Percentiles rank a stretch among this genome's conserved stretches.
phyloP scores from a whole-genome alignment of 2,329 filamentous ascomycete genomes.

The Neopestalotiopsis sp. region DNA sequence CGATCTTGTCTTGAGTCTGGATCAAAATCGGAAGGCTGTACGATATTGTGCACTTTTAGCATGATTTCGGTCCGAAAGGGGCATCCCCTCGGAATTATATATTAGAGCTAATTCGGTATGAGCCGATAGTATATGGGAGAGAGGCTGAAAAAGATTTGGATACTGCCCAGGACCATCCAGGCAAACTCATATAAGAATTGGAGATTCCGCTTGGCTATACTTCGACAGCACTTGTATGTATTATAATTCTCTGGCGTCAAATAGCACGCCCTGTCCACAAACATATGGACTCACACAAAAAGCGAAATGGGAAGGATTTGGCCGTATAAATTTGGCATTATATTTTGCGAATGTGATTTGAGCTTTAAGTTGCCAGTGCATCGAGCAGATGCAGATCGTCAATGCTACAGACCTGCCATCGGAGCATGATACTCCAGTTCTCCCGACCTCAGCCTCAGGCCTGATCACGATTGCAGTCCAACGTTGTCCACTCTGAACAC shows the following conservation, averaged over 20 bases:
- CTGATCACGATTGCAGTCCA: neutral
- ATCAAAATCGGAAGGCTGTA: neutral
- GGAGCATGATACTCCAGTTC: neutral
- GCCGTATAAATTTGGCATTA: neutral
- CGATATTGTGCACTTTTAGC: neutral
- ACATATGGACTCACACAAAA: constrained; percentile 13
- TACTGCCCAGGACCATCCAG: neutral
- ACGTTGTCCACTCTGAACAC: neutral
- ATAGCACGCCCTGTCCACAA: constrained; percentile 1
- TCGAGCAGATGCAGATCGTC: neutral
- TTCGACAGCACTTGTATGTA: neutral
- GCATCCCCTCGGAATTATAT: neutral
- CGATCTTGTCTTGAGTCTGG: constrained; percentile 41
- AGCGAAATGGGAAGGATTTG: neutral
- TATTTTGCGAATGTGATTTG: neutral
- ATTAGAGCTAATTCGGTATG: neutral
- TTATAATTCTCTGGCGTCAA: neutral
- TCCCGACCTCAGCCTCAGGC: neutral
- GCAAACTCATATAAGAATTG: neutral
- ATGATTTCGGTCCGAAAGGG: neutral
- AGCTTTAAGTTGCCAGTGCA: neutral
- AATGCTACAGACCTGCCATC: neutral
- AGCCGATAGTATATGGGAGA: neutral
- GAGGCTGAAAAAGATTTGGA: neutral
- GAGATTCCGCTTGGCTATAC: neutral